Percentiles rank a stretch among this genome's conserved stretches.
These are phyloP conservation scores for Juncus effusus DNA, from an alignment of 176 grass and related monocot species.

Conservation along the genomic window DNA sequence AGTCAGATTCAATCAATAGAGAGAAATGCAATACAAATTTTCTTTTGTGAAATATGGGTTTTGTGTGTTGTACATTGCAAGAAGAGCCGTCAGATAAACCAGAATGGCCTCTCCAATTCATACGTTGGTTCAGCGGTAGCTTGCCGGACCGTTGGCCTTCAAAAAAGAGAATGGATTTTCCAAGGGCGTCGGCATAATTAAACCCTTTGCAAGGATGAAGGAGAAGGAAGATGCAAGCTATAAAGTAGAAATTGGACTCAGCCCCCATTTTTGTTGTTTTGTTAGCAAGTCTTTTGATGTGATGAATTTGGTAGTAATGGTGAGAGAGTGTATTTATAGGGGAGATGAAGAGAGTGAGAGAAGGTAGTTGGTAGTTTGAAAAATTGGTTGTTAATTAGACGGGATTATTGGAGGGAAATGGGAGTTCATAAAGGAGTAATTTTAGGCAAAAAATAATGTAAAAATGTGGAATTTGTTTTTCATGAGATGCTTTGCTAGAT, in stretches of 20 bases:
- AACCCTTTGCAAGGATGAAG: conserved; percentile 32
- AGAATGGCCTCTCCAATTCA: conserved; percentile 64
- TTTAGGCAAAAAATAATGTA: background rate
- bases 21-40: background rate
- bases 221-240: conserved; percentile 21
- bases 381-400: conserved; percentile 9
- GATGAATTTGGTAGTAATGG: background rate
- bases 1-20: too few species aligned
- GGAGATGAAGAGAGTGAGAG: conserved; percentile 21
- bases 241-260: background rate
- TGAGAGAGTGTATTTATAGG: conserved; percentile 30
- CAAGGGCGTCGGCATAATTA: conserved; percentile 79
- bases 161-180: conserved; percentile 92
- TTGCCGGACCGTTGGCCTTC: conserved; percentile 94
- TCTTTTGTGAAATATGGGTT: background rate
- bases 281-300: background rate
- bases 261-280: conserved; percentile 27
- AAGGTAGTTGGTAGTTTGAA: conserved; percentile 8
- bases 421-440: conserved; percentile 6
- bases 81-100: conserved; percentile 61
- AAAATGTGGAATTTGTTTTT: too few species aligned
- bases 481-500: too few species aligned
- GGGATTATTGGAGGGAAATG: conserved; percentile 18
- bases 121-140: conserved; percentile 50
- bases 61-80: conserved; percentile 33